phyloP scores from a whole-genome alignment of 108 stramenopile genomes.

The Asterionellopsis glacialis region DNA sequence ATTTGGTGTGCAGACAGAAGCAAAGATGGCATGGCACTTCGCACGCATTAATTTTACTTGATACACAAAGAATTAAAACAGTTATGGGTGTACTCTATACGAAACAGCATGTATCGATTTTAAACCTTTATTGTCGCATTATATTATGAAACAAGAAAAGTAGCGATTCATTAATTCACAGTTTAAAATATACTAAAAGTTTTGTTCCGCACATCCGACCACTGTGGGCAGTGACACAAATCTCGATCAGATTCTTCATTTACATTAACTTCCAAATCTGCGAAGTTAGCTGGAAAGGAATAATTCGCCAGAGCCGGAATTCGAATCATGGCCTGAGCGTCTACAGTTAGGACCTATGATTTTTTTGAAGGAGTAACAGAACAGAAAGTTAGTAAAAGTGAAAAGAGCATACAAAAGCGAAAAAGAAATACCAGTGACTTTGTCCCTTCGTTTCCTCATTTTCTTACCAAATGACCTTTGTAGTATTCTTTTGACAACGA shows the following conservation, averaged over 20 bases:
- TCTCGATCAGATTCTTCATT: conserved; percentile 61
- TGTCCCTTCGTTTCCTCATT: too few relatives aligned
- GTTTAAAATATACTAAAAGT: neutral
- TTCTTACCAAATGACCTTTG: conserved; percentile 33
- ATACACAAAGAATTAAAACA: too few relatives aligned
- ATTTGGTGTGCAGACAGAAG: too few relatives aligned
- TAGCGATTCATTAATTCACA: too few relatives aligned
- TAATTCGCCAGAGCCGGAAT: conserved; percentile 52
- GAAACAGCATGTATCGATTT: too few relatives aligned
- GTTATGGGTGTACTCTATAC: too few relatives aligned
- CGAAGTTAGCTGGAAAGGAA: conserved; percentile 36
- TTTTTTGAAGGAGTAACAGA: too few relatives aligned
- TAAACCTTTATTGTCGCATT: too few relatives aligned
- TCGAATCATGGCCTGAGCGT: conserved; percentile 39
- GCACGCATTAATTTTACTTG: too few relatives aligned
- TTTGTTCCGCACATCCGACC: conserved; percentile 30
- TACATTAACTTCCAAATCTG: conserved; percentile 54
- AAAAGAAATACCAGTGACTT: neutral
- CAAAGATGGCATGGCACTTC: too few relatives aligned
- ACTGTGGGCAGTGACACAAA: conserved; percentile 70
- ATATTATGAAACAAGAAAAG: too few relatives aligned
- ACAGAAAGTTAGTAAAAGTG: neutral
- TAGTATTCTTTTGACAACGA: conserved; percentile 73
- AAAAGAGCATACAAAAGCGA: neutral
- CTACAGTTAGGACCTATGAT: conserved; percentile 21